Percentiles rank a stretch among this genome's conserved stretches.
These are phyloP conservation scores for Fragaria vesca DNA, from an alignment of 306 rosid genomes.

Conservation along the genomic window DNA sequence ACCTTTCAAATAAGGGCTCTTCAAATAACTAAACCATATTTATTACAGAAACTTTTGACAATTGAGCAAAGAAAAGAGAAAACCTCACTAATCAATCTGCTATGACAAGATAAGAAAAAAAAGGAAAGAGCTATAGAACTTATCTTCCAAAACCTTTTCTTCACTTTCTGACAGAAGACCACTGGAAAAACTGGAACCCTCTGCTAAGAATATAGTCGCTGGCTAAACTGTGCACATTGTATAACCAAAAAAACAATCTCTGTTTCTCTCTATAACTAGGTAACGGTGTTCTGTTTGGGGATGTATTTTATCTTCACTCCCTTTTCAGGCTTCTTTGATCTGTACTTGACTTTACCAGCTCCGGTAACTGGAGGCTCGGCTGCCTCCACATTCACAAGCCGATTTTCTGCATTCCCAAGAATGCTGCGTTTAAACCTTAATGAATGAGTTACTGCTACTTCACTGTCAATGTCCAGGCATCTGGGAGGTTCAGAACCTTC, in stretches of 20 bases:
- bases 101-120: conserved; percentile 33
- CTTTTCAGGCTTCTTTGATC: conserved; percentile 52
- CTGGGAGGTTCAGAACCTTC: conserved; percentile 34
- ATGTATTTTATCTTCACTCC: conserved; percentile 47
- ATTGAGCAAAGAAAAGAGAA: not conserved
- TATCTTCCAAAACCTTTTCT: conserved; percentile 48
- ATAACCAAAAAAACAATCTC: conserved; percentile 33
- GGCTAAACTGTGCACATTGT: conserved; percentile 58
- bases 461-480: conserved; percentile 25
- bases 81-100: conserved; percentile 40
- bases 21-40: conserved; percentile 23
- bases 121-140: conserved; percentile 34
- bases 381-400: conserved; percentile 25
- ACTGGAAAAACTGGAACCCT: conserved; percentile 60
- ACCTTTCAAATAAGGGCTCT: conserved; percentile 7
- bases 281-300: conserved; percentile 48
- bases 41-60: conserved; percentile 25
- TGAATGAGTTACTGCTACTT: conserved; percentile 29
- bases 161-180: conserved; percentile 68
- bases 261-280: conserved; percentile 36
- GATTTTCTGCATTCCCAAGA: conserved; percentile 37
- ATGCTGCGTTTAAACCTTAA: conserved; percentile 34
- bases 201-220: conserved; percentile 47
- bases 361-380: conserved; percentile 31
- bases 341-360: conserved; percentile 41